Evolutionary conservation across 2,329 filamentous ascomycete genomes (phyloP).

Genomic region (Didymella keratinophila): DNA sequence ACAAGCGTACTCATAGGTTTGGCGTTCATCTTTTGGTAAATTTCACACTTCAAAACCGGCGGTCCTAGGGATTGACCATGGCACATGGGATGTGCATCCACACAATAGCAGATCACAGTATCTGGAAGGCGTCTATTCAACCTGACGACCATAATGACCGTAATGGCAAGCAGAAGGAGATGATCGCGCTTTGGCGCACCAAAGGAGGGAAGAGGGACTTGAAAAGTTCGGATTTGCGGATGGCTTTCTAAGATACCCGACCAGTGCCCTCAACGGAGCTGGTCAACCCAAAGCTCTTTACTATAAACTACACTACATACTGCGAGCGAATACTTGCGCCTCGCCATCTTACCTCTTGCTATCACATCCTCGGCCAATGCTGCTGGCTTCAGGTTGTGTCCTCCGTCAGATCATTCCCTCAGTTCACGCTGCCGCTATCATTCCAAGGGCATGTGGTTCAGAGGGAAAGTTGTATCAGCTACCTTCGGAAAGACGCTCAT

Average conservation of each 20-base stretch:
- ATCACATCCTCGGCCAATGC: no score
- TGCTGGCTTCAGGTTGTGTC: no score
- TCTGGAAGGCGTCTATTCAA: constrained; percentile 51
- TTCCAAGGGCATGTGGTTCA: background rate
- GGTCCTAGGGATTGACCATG: background rate
- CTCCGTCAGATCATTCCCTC: no score
- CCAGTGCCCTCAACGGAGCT: constrained; percentile 26
- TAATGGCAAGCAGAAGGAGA: constrained; percentile 17
- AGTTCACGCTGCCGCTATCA: background rate
- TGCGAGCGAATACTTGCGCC: constrained; percentile 1
- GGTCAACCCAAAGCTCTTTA: constrained; percentile 16
- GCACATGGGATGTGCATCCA: constrained; percentile 22
- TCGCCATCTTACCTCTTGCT: background rate
- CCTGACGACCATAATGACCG: constrained; percentile 48
- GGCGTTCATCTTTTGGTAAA: constrained; percentile 11
- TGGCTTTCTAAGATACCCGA: constrained; percentile 26
- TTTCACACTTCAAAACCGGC: background rate
- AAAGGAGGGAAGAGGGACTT: background rate
- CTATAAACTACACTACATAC: constrained; percentile 2
- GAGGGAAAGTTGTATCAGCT: background rate
- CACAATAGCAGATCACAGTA: constrained; percentile 29
- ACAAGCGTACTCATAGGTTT: constrained; percentile 25
- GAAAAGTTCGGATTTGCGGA: constrained; percentile 7
- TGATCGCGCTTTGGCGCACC: background rate
- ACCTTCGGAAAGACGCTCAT: background rate